Evolutionary conservation across 2,329 filamentous ascomycete species (phyloP).

Genomic region (Magnaporthiopsis incrustans): DNA sequence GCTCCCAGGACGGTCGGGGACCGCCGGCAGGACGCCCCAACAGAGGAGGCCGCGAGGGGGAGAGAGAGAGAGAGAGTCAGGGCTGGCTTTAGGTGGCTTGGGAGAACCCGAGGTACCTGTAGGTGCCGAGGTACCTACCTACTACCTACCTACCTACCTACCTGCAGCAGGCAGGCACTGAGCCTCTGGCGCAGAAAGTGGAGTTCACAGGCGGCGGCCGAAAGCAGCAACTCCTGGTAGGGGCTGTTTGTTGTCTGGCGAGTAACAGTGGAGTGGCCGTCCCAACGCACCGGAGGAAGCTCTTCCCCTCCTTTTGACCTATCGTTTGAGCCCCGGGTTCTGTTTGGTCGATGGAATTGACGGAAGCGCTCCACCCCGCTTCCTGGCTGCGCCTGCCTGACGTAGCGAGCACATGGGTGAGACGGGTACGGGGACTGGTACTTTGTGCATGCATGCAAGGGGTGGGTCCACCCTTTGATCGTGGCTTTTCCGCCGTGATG

Average conservation of each 20-base stretch:
- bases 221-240: background rate
- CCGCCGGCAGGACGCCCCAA: background rate
- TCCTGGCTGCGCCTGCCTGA: background rate
- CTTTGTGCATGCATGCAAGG: background rate
- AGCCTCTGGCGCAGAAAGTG: background rate
- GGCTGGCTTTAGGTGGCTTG: constrained; percentile 10
- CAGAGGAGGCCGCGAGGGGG: background rate
- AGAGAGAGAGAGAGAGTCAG: background rate
- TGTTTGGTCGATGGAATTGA: background rate
- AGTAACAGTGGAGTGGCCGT: background rate
- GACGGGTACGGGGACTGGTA: background rate
- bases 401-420: background rate
- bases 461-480: background rate
- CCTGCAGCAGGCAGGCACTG: too few species aligned
- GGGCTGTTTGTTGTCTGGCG: background rate
- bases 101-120: background rate
- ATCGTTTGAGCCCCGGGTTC: background rate
- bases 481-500: background rate
- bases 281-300: background rate
- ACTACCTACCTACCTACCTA: too few species aligned
- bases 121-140: too few species aligned
- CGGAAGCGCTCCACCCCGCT: background rate
- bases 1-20: background rate
- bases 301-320: background rate
- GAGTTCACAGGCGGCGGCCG: background rate